Percentiles rank a stretch among this genome's conserved stretches.
Conservation (phyloP, 129 eudicot genomes). For the sunflower (Helianthus annuus) region HanXRQr2.0-SUNRISE NC_035441.2:123027739-123028238, state of each 20-base stretch:
- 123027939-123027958: conserved; percentile 28
- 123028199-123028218: conserved; percentile 45
- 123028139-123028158: conserved; percentile 32
- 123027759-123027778: conserved; percentile 55
- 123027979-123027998: conserved; percentile 26
- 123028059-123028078: conserved; percentile 46
- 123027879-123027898: conserved; percentile 40
- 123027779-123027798: conserved; percentile 41
- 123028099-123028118: conserved; percentile 20
- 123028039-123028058: conserved; percentile 38
- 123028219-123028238: conserved; percentile 48
- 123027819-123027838: conserved; percentile 43
- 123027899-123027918: conserved; percentile 39
- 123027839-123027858: conserved; percentile 51
- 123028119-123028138: conserved; percentile 20
- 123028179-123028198: conserved; percentile 46
- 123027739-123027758: conserved; percentile 48
- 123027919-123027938: conserved; percentile 47
- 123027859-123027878: conserved; percentile 51
- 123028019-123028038: conserved; percentile 33
- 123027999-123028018: conserved; percentile 30
- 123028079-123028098: conserved; percentile 29
- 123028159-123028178: conserved; percentile 24
- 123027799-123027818: conserved; percentile 43
- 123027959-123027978: conserved; percentile 6